These are phyloP conservation scores for Eleusine coracana DNA, from an alignment of 176 grass and related monocot species.

Conservation along the genomic window DNA sequence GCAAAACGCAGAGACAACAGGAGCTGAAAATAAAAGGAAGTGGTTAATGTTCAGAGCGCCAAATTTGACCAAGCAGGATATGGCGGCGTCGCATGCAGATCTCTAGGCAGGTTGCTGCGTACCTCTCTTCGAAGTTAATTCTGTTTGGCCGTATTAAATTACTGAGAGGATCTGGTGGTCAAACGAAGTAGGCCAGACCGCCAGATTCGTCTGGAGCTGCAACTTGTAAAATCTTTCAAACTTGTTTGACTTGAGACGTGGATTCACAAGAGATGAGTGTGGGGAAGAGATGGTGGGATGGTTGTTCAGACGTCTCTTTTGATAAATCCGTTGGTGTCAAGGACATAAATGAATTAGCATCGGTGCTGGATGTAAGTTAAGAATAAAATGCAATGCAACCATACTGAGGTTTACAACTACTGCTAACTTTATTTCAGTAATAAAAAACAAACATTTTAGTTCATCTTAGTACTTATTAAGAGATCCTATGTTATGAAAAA, in stretches of 20 bases:
- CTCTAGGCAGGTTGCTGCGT: constrained; percentile 31
- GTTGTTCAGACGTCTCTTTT: constrained; percentile 35
- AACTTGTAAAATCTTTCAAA: constrained; percentile 36
- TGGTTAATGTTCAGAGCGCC: constrained; percentile 1
- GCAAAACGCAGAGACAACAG: too few relatives aligned
- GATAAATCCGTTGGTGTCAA: too few relatives aligned
- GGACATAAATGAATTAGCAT: neutral
- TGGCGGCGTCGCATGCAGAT: constrained; percentile 38
- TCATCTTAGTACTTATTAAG: neutral
- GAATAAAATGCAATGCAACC: neutral
- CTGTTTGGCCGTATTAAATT: neutral
- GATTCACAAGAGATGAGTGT: neutral
- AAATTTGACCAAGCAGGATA: constrained; percentile 42
- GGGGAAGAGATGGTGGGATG: neutral
- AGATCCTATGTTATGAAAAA: neutral
- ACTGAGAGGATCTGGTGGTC: constrained; percentile 34
- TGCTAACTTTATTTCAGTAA: too few relatives aligned
- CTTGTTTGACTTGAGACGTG: constrained; percentile 40
- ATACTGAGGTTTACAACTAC: neutral
- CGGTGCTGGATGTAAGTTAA: too few relatives aligned
- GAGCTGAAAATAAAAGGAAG: neutral
- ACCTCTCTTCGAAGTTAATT: neutral
- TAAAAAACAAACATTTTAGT: neutral
- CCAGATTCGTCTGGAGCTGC: constrained; percentile 16
- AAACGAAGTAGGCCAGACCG: constrained; percentile 48